A percentile compares a stretch with the other conserved stretches of the same genome.
Conservation (phyloP, 345 rosid genomes). For the Murraya paniculata region DNA sequence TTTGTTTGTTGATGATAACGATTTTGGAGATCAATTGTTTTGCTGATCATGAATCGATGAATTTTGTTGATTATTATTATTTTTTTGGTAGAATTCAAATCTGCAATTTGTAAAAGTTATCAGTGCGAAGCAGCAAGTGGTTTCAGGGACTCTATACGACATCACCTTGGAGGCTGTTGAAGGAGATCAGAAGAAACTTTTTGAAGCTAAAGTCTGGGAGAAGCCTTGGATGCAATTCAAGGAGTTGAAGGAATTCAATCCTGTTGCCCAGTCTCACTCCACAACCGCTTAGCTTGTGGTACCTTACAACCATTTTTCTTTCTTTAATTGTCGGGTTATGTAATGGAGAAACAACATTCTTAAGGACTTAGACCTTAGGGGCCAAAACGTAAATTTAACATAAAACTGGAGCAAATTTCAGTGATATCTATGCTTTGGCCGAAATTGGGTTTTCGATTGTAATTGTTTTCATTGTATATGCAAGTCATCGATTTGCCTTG, state of each 20-base stretch:
- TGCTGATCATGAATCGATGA: neutral
- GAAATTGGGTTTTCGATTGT: neutral
- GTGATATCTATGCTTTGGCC: neutral
- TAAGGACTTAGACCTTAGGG: neutral
- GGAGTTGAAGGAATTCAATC: conserved; percentile 72
- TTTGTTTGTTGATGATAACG: neutral
- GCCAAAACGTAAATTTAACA: neutral
- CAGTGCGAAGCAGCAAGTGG: conserved; percentile 72
- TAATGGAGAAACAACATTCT: neutral
- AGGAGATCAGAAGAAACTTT: conserved; percentile 57
- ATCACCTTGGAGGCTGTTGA: conserved; percentile 73
- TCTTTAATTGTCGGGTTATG: too few relatives aligned
- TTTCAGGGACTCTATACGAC: conserved; percentile 66
- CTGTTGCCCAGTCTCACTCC: conserved; percentile 38
- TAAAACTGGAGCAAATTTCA: neutral
- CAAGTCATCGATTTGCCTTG: neutral
- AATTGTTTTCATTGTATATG: neutral
- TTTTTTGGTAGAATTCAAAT: conserved; percentile 43
- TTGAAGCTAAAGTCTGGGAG: conserved; percentile 89
- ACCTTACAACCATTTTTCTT: neutral
- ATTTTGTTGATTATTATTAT: neutral
- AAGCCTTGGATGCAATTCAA: conserved; percentile 85
- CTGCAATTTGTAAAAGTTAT: conserved; percentile 61
- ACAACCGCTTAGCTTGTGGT: conserved; percentile 8
- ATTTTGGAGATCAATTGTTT: neutral